These are phyloP conservation scores for Botrytis hyacinthi DNA, from an alignment of 2,329 filamentous ascomycete species.

Conservation along the genomic window DNA sequence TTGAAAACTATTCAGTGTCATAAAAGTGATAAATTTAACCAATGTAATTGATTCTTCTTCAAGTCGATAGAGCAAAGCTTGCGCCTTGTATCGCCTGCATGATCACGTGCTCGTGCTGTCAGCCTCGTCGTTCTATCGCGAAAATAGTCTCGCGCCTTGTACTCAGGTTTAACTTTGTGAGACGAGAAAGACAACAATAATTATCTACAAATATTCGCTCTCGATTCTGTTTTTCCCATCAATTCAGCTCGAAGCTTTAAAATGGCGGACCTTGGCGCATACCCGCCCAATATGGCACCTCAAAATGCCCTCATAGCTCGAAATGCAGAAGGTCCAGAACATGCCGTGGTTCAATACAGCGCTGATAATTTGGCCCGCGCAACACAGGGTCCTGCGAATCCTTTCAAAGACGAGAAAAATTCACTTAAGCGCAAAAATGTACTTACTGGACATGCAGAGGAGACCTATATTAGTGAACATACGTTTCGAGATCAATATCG, in stretches of 20 bases:
- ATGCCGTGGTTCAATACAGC: slow-evolving; percentile 64
- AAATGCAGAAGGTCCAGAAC: slow-evolving; percentile 53
- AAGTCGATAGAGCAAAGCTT: neutral
- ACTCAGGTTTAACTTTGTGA: slow-evolving; percentile 4
- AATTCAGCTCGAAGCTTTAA: slow-evolving; percentile 23
- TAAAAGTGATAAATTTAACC: neutral
- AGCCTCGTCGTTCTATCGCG: slow-evolving; percentile 6
- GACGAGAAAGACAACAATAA: neutral
- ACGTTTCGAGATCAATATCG: slow-evolving; percentile 87
- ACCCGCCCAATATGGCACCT: slow-evolving; percentile 64
- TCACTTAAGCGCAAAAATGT: slow-evolving; percentile 74
- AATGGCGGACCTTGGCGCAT: slow-evolving; percentile 62
- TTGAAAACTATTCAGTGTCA: neutral
- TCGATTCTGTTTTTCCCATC: neutral
- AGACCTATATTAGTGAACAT: slow-evolving; percentile 85
- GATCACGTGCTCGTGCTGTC: neutral
- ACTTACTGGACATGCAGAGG: slow-evolving; percentile 81
- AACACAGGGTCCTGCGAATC: slow-evolving; percentile 67
- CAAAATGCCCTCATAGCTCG: slow-evolving; percentile 62
- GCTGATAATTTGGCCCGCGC: slow-evolving; percentile 69
- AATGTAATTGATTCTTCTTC: neutral
- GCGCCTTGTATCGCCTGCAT: neutral
- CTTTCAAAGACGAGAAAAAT: slow-evolving; percentile 64
- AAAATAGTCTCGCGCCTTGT: slow-evolving; percentile 15
- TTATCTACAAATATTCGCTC: neutral